Evolutionary conservation across 768 basidiomycete genomes (phyloP).

Genomic region (Mycena latifolia): DNA sequence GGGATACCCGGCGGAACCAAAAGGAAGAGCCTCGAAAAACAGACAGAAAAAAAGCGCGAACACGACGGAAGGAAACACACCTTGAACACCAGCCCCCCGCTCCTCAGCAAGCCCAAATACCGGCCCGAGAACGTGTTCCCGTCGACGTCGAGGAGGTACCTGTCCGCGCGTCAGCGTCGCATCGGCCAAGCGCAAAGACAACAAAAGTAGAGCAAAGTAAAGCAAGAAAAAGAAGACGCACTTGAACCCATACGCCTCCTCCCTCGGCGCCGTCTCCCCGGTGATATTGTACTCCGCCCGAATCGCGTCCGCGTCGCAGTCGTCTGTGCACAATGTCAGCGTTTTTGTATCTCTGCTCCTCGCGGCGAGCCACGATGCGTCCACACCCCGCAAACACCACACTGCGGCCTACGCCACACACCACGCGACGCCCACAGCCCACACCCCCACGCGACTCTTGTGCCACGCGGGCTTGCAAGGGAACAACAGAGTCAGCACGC

Average conservation of each 20-base stretch:
- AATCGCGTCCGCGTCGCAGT: constrained; percentile 31
- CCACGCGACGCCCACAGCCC: too few relatives aligned
- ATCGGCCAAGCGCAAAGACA: background rate
- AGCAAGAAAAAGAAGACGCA: background rate
- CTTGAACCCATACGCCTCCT: constrained; percentile 35
- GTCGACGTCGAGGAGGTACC: constrained; percentile 34
- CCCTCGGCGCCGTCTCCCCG: constrained; percentile 15
- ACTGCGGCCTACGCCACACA: too few relatives aligned
- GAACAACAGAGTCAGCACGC: too few relatives aligned
- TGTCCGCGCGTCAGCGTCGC: background rate
- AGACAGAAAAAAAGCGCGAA: background rate
- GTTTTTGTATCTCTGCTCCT: too few relatives aligned
- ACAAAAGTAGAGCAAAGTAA: background rate
- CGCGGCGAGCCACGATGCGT: too few relatives aligned
- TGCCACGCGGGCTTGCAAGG: too few relatives aligned
- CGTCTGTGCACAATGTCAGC: constrained; percentile 7
- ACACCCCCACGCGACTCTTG: too few relatives aligned
- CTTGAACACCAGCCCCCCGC: constrained; percentile 37
- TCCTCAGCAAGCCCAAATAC: constrained; percentile 33
- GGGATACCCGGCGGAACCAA: too few relatives aligned
- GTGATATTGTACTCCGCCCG: constrained; percentile 27
- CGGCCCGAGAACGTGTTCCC: constrained; percentile 37
- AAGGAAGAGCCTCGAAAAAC: too few relatives aligned
- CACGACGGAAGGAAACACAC: constrained; percentile 1
- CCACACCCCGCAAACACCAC: too few relatives aligned